Evolutionary conservation across 2,329 filamentous ascomycete genomes (phyloP).

Genomic region (Ophiocordyceps robertsii): DNA sequence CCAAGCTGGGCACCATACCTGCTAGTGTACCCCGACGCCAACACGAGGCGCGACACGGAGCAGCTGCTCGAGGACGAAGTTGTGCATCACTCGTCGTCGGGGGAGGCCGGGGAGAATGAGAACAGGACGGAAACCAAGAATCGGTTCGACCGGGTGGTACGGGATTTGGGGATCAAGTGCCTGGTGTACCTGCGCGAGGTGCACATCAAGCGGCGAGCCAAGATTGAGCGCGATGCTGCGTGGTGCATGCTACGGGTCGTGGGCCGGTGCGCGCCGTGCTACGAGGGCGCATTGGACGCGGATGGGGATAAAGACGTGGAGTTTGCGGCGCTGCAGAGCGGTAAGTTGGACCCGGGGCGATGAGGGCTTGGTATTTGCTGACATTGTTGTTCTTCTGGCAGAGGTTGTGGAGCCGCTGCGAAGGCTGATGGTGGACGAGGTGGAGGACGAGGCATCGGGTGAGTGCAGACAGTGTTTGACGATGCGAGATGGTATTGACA

Average conservation of each 20-base stretch:
- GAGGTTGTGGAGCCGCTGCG: slow-evolving; percentile 35
- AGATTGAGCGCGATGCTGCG: slow-evolving; percentile 29
- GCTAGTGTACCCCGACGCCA: slow-evolving; percentile 30
- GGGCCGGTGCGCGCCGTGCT: slow-evolving; percentile 26
- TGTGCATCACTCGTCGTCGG: slow-evolving; percentile 19
- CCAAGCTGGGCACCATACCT: slow-evolving; percentile 38
- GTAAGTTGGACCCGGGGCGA: slow-evolving; percentile 9
- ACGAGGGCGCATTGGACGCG: slow-evolving; percentile 17
- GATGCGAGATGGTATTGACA: not conserved
- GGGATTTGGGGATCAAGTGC: slow-evolving; percentile 29
- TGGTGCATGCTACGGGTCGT: slow-evolving; percentile 28
- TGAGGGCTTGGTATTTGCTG: not conserved
- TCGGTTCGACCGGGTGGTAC: slow-evolving; percentile 13
- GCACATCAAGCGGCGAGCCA: slow-evolving; percentile 26
- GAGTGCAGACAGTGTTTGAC: slow-evolving; percentile 14
- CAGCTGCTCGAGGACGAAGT: slow-evolving; percentile 29
- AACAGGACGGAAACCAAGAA: slow-evolving; percentile 8
- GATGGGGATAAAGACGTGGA: slow-evolving; percentile 16
- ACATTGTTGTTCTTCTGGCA: slow-evolving; percentile 4
- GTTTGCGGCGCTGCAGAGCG: slow-evolving; percentile 12
- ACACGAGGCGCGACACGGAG: slow-evolving; percentile 27
- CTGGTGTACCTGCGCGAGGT: slow-evolving; percentile 32
- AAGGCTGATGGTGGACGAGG: slow-evolving; percentile 40
- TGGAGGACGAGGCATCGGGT: slow-evolving; percentile 47
- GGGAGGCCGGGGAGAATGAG: slow-evolving; percentile 12